Base-by-base conservation (phyloP, 495 filamentous ascomycete species). In the Aspergillus egyptiacus region DNA sequence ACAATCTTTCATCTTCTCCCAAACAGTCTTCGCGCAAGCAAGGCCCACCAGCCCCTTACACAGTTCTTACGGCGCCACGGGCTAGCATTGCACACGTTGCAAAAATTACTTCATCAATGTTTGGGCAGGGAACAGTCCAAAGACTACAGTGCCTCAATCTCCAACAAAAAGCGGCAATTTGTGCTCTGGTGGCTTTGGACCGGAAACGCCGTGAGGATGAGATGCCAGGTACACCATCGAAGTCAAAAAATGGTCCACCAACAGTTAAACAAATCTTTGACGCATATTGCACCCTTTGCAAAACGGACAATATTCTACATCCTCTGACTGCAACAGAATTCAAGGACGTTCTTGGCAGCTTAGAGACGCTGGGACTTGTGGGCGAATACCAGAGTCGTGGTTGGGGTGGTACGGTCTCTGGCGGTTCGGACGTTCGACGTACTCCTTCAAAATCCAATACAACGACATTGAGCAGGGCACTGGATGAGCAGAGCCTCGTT, bases 121-220 rank as follows among this genome's bases (percentile, higher is more conserved):
- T 97, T 55, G 84, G 87, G 55, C 87, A 95, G 56, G 89, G 88
- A 27, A 82, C 89, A 10, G 76, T 72, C 9, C 87, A 95, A 52
- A 79, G 93, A 45, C 77, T 99, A 5, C 84, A 87, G 65, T 80
- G 80, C 1, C 76, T 99, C 34, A 97, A 96, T 58, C 76, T 97
- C 0, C 93, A 99, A 57, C 94, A 97, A 71, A 99, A 96, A 65
- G 93, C 91, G 2, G 89, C 88, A 6, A 77, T 99, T 19, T 97
- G 94, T 66, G 78, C 91, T 0, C 73, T 97, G 22, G 71, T 89
- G 37, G 87, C 89, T 1, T 76, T 91, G 2, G 91, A 96, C 64
- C 86, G 75, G 40, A 68, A 67, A 52, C 65, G 67, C 34, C 73
- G 64, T 5, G 66, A 67, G 31, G 40, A 49, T 48, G 48, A 68